Evolutionary conservation across 2,329 filamentous ascomycete genomes (phyloP).

Genomic region (Didymella pinodella): DNA sequence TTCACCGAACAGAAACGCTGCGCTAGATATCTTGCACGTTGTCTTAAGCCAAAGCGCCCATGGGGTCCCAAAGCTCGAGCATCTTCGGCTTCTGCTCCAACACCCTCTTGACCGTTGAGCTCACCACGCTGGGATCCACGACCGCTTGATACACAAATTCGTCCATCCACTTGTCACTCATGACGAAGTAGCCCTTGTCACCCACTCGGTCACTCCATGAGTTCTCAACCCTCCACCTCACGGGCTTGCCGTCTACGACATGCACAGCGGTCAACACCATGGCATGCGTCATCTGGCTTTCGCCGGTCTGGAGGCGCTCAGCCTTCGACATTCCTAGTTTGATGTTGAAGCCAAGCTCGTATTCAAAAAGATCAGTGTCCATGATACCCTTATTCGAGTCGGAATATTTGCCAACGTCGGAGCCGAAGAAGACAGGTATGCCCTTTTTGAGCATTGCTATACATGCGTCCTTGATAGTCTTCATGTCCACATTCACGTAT

Average conservation of each 20-base stretch:
- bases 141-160: slow-evolving; percentile 86
- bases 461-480: slow-evolving; percentile 74
- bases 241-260: slow-evolving; percentile 69
- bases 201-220: slow-evolving; percentile 77
- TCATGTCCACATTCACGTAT: slow-evolving; percentile 84
- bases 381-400: slow-evolving; percentile 75
- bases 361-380: slow-evolving; percentile 79
- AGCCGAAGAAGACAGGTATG: slow-evolving; percentile 86
- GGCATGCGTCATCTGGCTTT: slow-evolving; percentile 87
- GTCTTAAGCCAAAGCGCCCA: slow-evolving; percentile 70
- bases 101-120: slow-evolving; percentile 72
- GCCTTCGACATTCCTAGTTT: slow-evolving; percentile 77
- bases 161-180: slow-evolving; percentile 74
- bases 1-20: neutral
- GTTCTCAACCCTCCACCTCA: slow-evolving; percentile 88
- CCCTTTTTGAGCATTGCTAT: slow-evolving; percentile 81
- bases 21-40: neutral
- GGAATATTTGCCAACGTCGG: slow-evolving; percentile 84
- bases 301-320: slow-evolving; percentile 74
- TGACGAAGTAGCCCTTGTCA: slow-evolving; percentile 85
- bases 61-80: slow-evolving; percentile 74
- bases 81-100: slow-evolving; percentile 74
- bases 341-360: slow-evolving; percentile 83
- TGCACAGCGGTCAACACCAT: slow-evolving; percentile 93
- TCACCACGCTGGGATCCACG: slow-evolving; percentile 70